Evolutionary conservation across 768 basidiomycete species (phyloP).

Genomic region (Tylopilus intermedius): DNA sequence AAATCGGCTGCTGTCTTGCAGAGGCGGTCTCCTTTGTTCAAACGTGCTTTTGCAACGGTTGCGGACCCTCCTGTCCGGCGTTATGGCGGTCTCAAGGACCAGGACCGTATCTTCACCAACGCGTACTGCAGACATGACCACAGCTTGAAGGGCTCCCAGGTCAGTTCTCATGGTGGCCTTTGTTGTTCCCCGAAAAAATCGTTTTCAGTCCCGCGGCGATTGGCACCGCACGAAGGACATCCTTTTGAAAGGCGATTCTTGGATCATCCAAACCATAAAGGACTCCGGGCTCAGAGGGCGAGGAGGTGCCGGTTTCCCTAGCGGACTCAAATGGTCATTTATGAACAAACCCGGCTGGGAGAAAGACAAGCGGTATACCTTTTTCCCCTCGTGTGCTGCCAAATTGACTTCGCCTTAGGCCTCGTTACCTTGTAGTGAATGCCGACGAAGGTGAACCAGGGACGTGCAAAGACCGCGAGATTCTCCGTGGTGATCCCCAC

Average conservation of each 20-base stretch:
- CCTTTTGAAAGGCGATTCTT: constrained; percentile 87
- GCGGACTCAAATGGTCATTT: constrained; percentile 95
- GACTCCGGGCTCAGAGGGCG: constrained; percentile 93
- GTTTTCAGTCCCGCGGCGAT: constrained; percentile 77
- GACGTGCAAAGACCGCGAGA: constrained; percentile 98
- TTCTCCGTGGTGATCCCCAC: constrained; percentile 95
- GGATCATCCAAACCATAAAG: constrained; percentile 96
- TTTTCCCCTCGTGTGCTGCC: neutral
- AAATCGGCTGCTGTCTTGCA: constrained; percentile 23
- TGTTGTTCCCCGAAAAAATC: neutral
- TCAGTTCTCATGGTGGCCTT: constrained; percentile 25
- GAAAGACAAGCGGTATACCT: constrained; percentile 71
- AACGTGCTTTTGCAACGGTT: constrained; percentile 57
- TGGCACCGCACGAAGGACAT: constrained; percentile 99
- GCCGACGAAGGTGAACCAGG: constrained; percentile 99
- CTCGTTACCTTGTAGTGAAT: constrained; percentile 95
- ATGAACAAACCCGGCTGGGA: constrained; percentile 99
- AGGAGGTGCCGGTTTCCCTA: constrained; percentile 95
- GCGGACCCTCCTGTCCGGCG: constrained; percentile 81
- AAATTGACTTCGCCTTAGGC: constrained; percentile 43
- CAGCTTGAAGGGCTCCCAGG: constrained; percentile 88
- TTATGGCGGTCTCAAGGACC: constrained; percentile 93
- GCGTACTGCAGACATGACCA: constrained; percentile 85
- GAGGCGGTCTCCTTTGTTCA: constrained; percentile 14
- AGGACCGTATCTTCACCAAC: constrained; percentile 92